phyloP scores from a whole-genome alignment of 2,329 filamentous ascomycete genomes.

The Trichoderma aggressivum region DNA sequence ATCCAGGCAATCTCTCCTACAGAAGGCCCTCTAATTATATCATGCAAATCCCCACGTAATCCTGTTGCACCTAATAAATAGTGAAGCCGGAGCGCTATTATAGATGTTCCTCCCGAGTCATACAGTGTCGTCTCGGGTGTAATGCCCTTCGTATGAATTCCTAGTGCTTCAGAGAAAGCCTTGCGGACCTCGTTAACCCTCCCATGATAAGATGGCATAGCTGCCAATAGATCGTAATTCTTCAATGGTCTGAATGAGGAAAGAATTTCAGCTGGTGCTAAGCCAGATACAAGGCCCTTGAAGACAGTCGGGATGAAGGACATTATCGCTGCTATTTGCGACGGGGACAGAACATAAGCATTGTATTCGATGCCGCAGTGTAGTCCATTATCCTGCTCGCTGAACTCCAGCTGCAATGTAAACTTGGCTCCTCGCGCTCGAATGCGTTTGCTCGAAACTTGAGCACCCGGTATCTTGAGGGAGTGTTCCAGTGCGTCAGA shows the following conservation, averaged over 20 bases:
- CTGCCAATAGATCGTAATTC: neutral
- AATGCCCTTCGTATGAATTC: neutral
- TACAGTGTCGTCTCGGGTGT: neutral
- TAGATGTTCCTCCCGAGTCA: neutral
- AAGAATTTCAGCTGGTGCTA: neutral
- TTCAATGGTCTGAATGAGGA: neutral
- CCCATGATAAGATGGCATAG: neutral
- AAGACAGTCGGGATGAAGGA: neutral
- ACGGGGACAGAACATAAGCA: neutral
- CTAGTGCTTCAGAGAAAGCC: neutral
- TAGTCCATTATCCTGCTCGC: neutral
- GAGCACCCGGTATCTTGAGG: neutral
- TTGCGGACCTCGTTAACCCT: neutral
- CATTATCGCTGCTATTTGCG: neutral
- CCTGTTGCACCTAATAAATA: neutral
- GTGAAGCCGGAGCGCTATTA: neutral
- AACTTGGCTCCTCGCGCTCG: neutral
- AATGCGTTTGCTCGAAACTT: neutral
- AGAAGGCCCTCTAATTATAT: neutral
- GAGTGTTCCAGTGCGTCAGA: neutral
- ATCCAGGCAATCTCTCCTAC: neutral
- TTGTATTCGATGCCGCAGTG: conserved; percentile 2
- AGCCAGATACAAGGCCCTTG: neutral
- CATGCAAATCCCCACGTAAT: neutral
- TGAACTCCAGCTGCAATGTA: neutral